Percentiles rank a stretch among this genome's conserved stretches.
phyloP scores from a whole-genome alignment of 345 rosid genomes.

The Combretum micranthum region DNA sequence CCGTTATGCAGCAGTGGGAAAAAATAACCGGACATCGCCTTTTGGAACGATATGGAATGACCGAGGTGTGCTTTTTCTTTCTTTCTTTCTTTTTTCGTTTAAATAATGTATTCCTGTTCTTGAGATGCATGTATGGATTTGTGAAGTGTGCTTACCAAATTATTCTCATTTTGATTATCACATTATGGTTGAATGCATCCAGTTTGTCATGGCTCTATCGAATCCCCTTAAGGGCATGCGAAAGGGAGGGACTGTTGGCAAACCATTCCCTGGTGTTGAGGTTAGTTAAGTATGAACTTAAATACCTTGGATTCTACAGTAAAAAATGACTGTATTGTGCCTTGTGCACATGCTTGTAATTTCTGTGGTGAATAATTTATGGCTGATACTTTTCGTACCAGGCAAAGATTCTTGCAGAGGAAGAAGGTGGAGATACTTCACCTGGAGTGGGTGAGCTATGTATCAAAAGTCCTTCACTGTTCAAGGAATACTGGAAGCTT shows the following conservation, averaged over 20 bases:
- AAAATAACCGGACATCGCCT: conserved; percentile 89
- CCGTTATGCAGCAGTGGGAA: conserved; percentile 96
- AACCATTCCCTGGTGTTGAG: conserved; percentile 94
- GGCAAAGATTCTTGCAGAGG: conserved; percentile 68
- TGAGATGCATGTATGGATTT: no score
- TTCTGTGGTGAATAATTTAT: no score
- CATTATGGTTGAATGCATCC: conserved; percentile 11
- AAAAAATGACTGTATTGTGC: no score
- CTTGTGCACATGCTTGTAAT: no score
- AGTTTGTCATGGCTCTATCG: conserved; percentile 96
- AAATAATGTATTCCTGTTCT: neutral
- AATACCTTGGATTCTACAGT: neutral
- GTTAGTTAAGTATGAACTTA: conserved; percentile 24
- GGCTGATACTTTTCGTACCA: conserved; percentile 12
- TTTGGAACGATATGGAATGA: conserved; percentile 97
- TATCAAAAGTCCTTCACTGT: conserved; percentile 83
- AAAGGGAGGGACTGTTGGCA: conserved; percentile 94
- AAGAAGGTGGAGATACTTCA: conserved; percentile 33
- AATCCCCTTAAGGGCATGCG: conserved; percentile 73
- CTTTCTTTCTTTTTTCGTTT: neutral
- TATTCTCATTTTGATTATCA: conserved; percentile 3
- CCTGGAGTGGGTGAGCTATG: conserved; percentile 80
- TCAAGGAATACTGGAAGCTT: conserved; percentile 95
- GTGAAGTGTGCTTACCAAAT: no score
- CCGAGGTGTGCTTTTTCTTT: conserved; percentile 49